Percentiles rank a stretch among this genome's conserved stretches.
Evolutionary conservation across 768 basidiomycete species (phyloP).

Genomic region (Leccinum olivaceopallidum): DNA sequence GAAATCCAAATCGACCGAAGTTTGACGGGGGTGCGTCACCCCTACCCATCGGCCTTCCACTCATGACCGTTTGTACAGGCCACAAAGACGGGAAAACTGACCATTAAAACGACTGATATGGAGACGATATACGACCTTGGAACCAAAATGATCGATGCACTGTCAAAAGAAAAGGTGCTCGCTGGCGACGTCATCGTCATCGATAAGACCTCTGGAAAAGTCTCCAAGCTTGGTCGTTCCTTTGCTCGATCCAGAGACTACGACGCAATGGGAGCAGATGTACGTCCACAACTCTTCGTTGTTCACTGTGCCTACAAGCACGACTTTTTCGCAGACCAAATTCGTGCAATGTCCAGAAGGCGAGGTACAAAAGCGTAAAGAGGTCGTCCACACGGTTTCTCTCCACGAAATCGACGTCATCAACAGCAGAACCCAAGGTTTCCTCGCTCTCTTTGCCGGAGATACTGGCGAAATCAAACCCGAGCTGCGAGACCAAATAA

Average conservation of each 20-base stretch:
- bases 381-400: slow-evolving; percentile 96
- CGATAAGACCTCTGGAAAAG: slow-evolving; percentile 96
- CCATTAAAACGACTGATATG: slow-evolving; percentile 99
- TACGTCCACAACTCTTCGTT: slow-evolving; percentile 42
- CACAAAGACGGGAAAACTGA: slow-evolving; percentile 79
- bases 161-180: slow-evolving; percentile 94
- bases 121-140: slow-evolving; percentile 99
- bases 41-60: not conserved
- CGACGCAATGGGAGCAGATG: slow-evolving; percentile 99
- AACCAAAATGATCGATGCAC: slow-evolving; percentile 97
- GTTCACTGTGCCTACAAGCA: not conserved
- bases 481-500: slow-evolving; percentile 94
- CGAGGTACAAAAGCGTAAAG: slow-evolving; percentile 96
- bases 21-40: slow-evolving; percentile 80
- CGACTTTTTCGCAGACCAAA: slow-evolving; percentile 60
- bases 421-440: slow-evolving; percentile 97
- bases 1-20: slow-evolving; percentile 98
- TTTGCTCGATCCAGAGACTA: slow-evolving; percentile 98
- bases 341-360: slow-evolving; percentile 97
- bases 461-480: slow-evolving; percentile 98
- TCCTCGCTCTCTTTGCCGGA: slow-evolving; percentile 91
- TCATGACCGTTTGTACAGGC: slow-evolving; percentile 52
- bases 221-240: slow-evolving; percentile 93
- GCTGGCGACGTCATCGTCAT: slow-evolving; percentile 95
- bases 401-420: slow-evolving; percentile 99